Percentiles rank a stretch among this genome's conserved stretches.
phyloP scores from a whole-genome alignment of 139 green algal species.

The Closterium sp. region DNA sequence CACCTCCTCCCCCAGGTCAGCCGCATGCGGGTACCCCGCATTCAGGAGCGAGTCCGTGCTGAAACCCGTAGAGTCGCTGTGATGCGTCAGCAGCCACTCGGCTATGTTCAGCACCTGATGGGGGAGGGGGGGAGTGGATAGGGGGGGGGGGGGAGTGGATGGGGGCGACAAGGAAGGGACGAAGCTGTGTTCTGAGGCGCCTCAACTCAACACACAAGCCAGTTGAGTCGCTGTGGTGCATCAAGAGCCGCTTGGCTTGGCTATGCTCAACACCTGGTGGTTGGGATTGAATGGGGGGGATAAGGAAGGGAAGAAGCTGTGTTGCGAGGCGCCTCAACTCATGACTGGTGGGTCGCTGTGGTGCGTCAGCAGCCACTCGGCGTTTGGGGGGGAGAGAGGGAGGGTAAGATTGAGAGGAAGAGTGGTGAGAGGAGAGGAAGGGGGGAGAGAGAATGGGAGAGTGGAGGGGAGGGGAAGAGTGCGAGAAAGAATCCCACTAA shows the following conservation, averaged over 20 bases:
- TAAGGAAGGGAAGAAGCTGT: too few species aligned
- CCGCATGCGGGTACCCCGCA: neutral
- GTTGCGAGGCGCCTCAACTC: too few species aligned
- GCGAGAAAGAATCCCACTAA: too few species aligned
- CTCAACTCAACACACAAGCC: too few species aligned
- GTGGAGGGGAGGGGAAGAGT: too few species aligned
- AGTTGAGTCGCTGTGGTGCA: neutral
- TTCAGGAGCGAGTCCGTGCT: slow-evolving; percentile 5
- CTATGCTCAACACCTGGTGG: neutral
- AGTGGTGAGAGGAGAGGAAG: too few species aligned
- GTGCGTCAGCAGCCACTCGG: slow-evolving; percentile 9
- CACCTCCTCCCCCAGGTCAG: neutral
- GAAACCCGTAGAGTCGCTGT: slow-evolving; percentile 18
- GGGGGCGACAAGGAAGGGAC: neutral
- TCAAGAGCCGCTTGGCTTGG: slow-evolving; percentile 1
- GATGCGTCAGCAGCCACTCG: slow-evolving; percentile 4
- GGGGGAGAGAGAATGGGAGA: too few species aligned
- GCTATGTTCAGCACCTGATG: neutral
- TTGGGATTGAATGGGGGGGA: neutral
- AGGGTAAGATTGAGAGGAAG: too few species aligned
- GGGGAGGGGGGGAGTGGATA: neutral
- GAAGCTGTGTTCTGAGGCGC: too few species aligned
- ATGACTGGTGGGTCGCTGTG: neutral
- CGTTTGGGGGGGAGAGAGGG: too few species aligned
- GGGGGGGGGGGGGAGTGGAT: neutral